Base-by-base conservation (phyloP, 768 basidiomycete species). In the Neoboletus subvelutipes region DNA sequence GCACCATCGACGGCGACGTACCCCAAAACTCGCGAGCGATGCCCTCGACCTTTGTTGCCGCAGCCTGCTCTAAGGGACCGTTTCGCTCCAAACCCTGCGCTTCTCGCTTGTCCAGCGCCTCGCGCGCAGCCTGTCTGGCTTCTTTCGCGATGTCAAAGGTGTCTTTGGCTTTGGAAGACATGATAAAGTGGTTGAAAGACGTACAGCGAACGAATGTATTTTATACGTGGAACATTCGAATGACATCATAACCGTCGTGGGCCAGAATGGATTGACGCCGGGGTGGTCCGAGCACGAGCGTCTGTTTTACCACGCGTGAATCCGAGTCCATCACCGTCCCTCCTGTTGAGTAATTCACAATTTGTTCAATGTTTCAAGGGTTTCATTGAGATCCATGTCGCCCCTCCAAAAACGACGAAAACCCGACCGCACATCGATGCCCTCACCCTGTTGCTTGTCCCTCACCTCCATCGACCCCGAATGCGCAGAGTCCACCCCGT, bases 211-310 rank as follows among this genome's bases (percentile, higher is more conserved):
- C 24, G 12, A 33, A 34, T 4, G 40, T 11, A 20, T 28, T 47
- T 47, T 50, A 18, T 26, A 28, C 1, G 26, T 20, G 5, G 17
- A 37, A 3, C 11, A 49, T 20, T 29, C 18, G 6, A 17, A 40
- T 54, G 51, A 56, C 43, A 36, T 56, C 55, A 54, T 45, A 3
- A 7, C 6, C 18, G 5, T 17, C n/a, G n/a, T n/a, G 34, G 11
- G 11, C 34, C 34, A 36, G 34, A 36, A n/a, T 17, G 29, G 6
- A 20, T 43, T 17, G 24, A 45, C 17, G 43, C 28, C 20, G 17
- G 18, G 17, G n/a, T 43, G 43, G 52, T 20, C 55, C 39, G 22
- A 41, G 50, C 34, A 54, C 54, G 43, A 4, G 56, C 52, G 55
- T 24, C 22, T 42, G 10, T 28, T 9, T n/a, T 22, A 13, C 41